Percentiles rank a stretch among this genome's conserved stretches.
These are phyloP conservation scores for Ensete ventricosum DNA, from an alignment of 176 grass and related monocot species.

Conservation along the genomic window DNA sequence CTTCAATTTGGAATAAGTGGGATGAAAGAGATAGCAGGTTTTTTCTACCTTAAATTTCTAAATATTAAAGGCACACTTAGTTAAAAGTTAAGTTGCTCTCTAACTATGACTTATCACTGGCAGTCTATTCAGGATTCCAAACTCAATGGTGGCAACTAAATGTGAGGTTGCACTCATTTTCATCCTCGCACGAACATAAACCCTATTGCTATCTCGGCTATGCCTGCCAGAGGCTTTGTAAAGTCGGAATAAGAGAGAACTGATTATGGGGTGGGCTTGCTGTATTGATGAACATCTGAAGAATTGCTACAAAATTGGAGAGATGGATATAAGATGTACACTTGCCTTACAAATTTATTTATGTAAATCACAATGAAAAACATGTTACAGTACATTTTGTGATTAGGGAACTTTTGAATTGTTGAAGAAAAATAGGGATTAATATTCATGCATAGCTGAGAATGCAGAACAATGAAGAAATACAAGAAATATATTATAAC, in stretches of 20 bases:
- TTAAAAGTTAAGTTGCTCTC: not conserved
- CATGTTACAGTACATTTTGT: not conserved
- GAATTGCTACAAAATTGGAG: not conserved
- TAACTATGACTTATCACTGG: too few species aligned
- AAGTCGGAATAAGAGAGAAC: too few species aligned
- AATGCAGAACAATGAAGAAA: not conserved
- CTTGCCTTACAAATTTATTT: not conserved
- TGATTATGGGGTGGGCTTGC: too few species aligned
- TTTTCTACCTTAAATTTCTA: not conserved
- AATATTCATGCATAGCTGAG: not conserved
- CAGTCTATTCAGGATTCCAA: too few species aligned
- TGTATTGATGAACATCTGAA: not conserved
- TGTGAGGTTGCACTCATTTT: too few species aligned
- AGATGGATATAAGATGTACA: not conserved
- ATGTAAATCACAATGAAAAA: not conserved
- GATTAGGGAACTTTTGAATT: not conserved
- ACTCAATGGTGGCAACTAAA: too few species aligned
- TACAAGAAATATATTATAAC: not conserved
- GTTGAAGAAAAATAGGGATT: not conserved
- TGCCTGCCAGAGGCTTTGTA: too few species aligned
- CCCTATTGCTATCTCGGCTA: too few species aligned
- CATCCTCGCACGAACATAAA: too few species aligned
- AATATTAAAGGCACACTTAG: not conserved
- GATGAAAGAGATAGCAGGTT: not conserved
- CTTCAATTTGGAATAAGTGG: not conserved